Base-by-base conservation (phyloP, 164 flowering plant genomes). In the Akebia trifoliata region DNA sequence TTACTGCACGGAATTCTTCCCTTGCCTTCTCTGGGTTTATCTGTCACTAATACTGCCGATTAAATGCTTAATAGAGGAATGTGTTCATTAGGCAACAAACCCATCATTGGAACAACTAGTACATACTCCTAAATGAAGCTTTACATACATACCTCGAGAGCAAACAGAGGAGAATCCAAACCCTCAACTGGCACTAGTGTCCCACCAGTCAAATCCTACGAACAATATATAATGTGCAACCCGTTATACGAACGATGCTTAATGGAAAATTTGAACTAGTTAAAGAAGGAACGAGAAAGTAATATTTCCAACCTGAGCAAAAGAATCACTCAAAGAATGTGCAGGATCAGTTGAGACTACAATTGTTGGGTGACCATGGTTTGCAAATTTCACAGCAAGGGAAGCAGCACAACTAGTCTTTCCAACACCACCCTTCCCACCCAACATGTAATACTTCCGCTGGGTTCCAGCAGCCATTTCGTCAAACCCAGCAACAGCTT, bases 261-360 rank as follows among this genome's bases (percentile, higher is more conserved):
- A n/a, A n/a, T n/a, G n/a, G n/a, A n/a, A n/a, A n/a, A n/a, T n/a
- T n/a, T n/a, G n/a, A n/a, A n/a, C n/a, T n/a, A n/a, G n/a, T n/a
- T n/a, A n/a, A n/a, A n/a, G n/a, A n/a, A n/a, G n/a, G n/a, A n/a
- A n/a, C n/a, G n/a, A n/a, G n/a, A n/a, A n/a, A n/a, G n/a, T n/a
- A n/a, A n/a, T n/a, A 22, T 14, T 61, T 39, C 14, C 9, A 43
- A 86, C 94, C 89, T 89, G 97, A 29, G 85, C 90, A 80, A 93
- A 93, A 36, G 98, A 93, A 70, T 93, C 99, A 66, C 99, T 93
- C 70, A 93, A 73, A 1, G 99, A 93, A 68, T 93, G 99, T 14
- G 96, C 98, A 40, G 98, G 98, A 66, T 88, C 98, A 32, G 98
- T 91, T n/a, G 98, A 91, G 43, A 91, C 96, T 12, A 91, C 89